Evolutionary conservation across 129 eudicot species (phyloP), one percentile per base, ranked within the genome.

Genomic region (Saposhnikovia divaricata): DNA sequence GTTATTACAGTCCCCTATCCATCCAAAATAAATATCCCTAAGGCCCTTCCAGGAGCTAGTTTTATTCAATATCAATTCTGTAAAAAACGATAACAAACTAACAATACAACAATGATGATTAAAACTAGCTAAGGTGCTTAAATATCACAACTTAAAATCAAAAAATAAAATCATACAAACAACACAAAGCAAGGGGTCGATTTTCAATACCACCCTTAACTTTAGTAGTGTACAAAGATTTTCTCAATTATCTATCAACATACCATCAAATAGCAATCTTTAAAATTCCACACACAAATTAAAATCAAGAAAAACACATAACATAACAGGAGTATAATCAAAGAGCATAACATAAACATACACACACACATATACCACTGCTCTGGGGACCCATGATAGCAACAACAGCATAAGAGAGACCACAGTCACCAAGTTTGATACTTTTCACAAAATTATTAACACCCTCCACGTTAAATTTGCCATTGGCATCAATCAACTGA

Each of bases 371-470:
- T 25, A 2, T 84, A 90, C 97, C 97, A 69, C 97, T 92, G 82
- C 94, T 89, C 82, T 92, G 97, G 8, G 97, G 97, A 8, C 97
- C 97, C 94, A 89, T 89, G 84, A 92, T 92, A 8, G 97, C 89
- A 25, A 92, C 96, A 72, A 92, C 93, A 1, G 95, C 90, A 53
- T 90, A 90, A 21, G 95, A 92, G 72, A 92, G 95, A 57, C 97
- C 95, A 63, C 91, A 85, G 44, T 83, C 88, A n/a, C 57, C 48
- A 59, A 92, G 89, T 72, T 88, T 88, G 43, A 88, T 89, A 73
- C 83, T 84, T 76, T 88, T 88, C 13, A 87, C 71, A 81, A 92
- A 92, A 19, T 68, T 71, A 63, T 86, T 82, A 28, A 92, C 84
- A 38, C 91, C 95, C 27, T 72, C 45, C 53, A 83, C 81, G 57